A percentile compares a stretch with the other conserved stretches of the same genome.
These are phyloP conservation scores for Pichia sp. DNA, from an alignment of 1,139 yeast genomes.

Conservation along the genomic window DNA sequence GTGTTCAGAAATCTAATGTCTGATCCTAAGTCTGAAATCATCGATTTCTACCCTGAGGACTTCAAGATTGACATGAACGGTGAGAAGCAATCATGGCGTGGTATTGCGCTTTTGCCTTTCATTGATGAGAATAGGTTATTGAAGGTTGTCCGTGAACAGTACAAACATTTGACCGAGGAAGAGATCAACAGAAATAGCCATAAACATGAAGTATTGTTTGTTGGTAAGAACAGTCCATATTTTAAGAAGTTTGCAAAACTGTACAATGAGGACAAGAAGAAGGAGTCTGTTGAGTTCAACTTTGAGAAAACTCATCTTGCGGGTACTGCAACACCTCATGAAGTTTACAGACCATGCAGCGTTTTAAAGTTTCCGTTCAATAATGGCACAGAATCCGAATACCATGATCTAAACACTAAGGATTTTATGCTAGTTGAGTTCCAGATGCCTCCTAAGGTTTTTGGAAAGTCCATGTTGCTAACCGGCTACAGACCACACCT, in stretches of 20 bases:
- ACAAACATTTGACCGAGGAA: conserved; percentile 55
- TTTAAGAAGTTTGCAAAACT: conserved; percentile 34
- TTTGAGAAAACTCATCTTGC: conserved; percentile 53
- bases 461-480: conserved; percentile 75
- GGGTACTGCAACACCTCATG: conserved; percentile 48
- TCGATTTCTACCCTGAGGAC: conserved; percentile 86
- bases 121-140: conserved; percentile 77
- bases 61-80: conserved; percentile 95
- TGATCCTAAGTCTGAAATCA: conserved; percentile 70
- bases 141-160: conserved; percentile 57
- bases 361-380: conserved; percentile 55
- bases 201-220: conserved; percentile 52
- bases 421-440: conserved; percentile 54
- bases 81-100: conserved; percentile 92
- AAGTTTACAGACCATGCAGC: conserved; percentile 41
- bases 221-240: conserved; percentile 51
- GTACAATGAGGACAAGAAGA: conserved; percentile 20
- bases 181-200: conserved; percentile 66
- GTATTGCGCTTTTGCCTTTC: conserved; percentile 83
- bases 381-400: conserved; percentile 31
- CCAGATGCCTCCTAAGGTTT: conserved; percentile 48
- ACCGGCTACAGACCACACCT: conserved; percentile 68
- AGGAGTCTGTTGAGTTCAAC: conserved; percentile 34
- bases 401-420: conserved; percentile 50
- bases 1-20: conserved; percentile 82